Base-by-base conservation (phyloP, 106 monocot genomes). In the Alisma plantagoaquatica region DNA sequence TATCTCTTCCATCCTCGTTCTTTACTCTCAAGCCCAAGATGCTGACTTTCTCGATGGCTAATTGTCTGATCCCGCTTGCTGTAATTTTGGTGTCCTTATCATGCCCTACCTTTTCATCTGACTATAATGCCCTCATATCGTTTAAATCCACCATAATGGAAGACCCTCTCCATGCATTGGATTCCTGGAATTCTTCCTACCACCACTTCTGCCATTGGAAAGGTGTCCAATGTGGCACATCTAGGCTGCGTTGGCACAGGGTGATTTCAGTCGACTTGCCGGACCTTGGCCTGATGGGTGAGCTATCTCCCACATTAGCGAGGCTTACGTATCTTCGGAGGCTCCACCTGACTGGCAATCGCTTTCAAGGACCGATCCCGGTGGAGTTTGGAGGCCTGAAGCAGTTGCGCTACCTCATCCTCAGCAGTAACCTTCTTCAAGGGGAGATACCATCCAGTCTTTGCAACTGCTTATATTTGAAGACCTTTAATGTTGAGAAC, bases 351-450 rank as follows among this genome's bases (percentile, higher is more conserved):
- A 19, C 31, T 18, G 12, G 41, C 26, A 73, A 73, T 29, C 12
- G 53, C 18, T 46, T 73, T 2, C 35, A 23, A 0, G 67, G 73
- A 2, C 30, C 3, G 0, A 56, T 74, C 23, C 73, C 73, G 14
- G 3, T 4, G 4, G 38, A 61, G 8, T 18, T 74, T 3, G 48
- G 59, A 14, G 15, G 3, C n/a, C 14, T 67, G 0, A 2, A 14
- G 0, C 27, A 26, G 43, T 31, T 67, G 19, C 17, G 19, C 8
- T 22, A 3, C 1, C 49, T 67, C 25, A 29, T 38, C 44, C 18
- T 67, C 11, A 38, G 49, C 33, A 21, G 8, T 7, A 67, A 67
- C 23, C 49, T 28, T 8, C 59, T 67, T 2, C 29, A 48, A 5
- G 67, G 59, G 0, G 21, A 23, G 16, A 46, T 68, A 22, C 67